phyloP scores from a whole-genome alignment of 2,329 filamentous ascomycete genomes.

The Pseudocercospora cruenta region DNA sequence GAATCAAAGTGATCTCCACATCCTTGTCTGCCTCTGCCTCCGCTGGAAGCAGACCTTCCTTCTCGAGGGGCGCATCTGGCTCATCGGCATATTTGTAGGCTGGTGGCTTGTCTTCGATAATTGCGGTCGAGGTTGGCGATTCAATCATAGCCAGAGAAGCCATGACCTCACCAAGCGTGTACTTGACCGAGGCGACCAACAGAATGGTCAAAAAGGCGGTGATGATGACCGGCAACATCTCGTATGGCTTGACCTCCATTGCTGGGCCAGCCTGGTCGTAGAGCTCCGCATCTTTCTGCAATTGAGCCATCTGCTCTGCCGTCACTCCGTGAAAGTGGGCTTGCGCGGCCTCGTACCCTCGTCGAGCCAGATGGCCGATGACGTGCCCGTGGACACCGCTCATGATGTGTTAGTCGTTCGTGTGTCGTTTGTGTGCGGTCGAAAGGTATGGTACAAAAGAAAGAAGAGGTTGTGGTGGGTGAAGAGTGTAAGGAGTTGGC shows the following conservation, averaged over 20 bases:
- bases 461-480: background rate
- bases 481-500: background rate
- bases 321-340: slow-evolving; percentile 29
- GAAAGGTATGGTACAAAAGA: slow-evolving; percentile 7
- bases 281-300: slow-evolving; percentile 35
- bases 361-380: slow-evolving; percentile 39
- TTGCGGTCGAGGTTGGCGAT: slow-evolving; percentile 57
- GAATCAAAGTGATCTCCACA: slow-evolving; percentile 50
- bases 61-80: slow-evolving; percentile 48
- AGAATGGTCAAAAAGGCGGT: slow-evolving; percentile 48
- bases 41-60: slow-evolving; percentile 40
- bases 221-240: slow-evolving; percentile 37
- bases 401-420: slow-evolving; percentile 24
- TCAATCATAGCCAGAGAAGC: slow-evolving; percentile 68
- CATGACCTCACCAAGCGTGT: slow-evolving; percentile 64
- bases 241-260: slow-evolving; percentile 31
- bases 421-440: background rate
- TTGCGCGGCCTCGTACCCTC: slow-evolving; percentile 37
- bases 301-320: slow-evolving; percentile 27
- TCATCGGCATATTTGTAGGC: slow-evolving; percentile 50
- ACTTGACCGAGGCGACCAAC: slow-evolving; percentile 49
- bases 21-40: slow-evolving; percentile 48
- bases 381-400: slow-evolving; percentile 33
- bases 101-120: slow-evolving; percentile 49
- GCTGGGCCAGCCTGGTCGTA: slow-evolving; percentile 33